phyloP scores from a whole-genome alignment of 176 grass and related monocot species.

The Carex parvula region DNA sequence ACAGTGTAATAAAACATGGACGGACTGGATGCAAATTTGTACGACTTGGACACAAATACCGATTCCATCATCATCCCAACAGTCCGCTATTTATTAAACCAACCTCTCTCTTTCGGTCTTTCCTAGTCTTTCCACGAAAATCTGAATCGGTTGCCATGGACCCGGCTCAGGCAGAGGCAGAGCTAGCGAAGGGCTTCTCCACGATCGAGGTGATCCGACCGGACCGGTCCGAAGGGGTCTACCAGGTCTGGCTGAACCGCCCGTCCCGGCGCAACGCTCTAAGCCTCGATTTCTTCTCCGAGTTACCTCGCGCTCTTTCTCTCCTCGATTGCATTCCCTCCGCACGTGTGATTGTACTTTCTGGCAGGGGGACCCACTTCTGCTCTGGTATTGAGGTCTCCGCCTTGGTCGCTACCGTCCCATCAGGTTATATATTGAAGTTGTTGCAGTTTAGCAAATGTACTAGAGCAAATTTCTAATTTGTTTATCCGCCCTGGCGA shows the following conservation, averaged over 20 bases:
- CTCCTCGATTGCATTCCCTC: conserved; percentile 68
- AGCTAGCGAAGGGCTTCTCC: conserved; percentile 54
- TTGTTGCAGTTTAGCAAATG: background rate
- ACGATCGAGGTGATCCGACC: conserved; percentile 50
- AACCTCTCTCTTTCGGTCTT: background rate
- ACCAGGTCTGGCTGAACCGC: conserved; percentile 75
- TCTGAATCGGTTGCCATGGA: conserved; percentile 7
- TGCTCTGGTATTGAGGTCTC: conserved; percentile 72
- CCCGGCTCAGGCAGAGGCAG: conserved; percentile 42
- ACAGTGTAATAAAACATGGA: background rate
- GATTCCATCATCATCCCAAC: background rate
- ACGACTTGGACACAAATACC: background rate
- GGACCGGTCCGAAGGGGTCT: conserved; percentile 38
- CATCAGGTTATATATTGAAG: background rate
- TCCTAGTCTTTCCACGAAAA: background rate
- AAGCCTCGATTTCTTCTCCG: conserved; percentile 50
- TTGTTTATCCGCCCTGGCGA: background rate
- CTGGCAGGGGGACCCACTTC: conserved; percentile 59
- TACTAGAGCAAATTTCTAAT: background rate
- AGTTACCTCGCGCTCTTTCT: conserved; percentile 70
- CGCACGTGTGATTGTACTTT: conserved; percentile 55
- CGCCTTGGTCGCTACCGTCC: conserved; percentile 1
- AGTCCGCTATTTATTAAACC: background rate
- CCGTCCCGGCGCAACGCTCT: conserved; percentile 74
- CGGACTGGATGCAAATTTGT: background rate